A percentile compares a stretch with the other conserved stretches of the same genome.
Conservation (phyloP, 139 green algal genomes). For the Yamagishiella unicocca region DNA sequence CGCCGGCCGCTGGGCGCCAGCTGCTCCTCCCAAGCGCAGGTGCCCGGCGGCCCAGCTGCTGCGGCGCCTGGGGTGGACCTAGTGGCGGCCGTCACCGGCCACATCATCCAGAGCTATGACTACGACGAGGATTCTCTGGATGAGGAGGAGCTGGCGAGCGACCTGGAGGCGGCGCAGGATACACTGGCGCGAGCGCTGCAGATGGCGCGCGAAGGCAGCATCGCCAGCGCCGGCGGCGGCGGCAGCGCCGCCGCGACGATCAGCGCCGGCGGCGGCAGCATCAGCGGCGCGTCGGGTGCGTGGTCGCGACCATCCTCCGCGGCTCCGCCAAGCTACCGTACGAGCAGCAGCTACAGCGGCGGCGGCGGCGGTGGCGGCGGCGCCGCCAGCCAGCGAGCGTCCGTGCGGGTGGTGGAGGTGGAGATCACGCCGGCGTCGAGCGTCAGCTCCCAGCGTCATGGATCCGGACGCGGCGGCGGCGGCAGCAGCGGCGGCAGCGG, state of each 20-base stretch:
- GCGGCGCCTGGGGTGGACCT: background rate
- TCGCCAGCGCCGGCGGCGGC: no score
- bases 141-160: constrained; percentile 34
- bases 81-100: constrained; percentile 16
- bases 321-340: no score
- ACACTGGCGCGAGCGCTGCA: constrained; percentile 17
- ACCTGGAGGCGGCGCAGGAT: constrained; percentile 23
- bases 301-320: background rate
- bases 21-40: background rate
- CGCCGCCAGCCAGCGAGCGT: background rate
- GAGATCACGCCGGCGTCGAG: constrained; percentile 7
- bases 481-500: background rate
- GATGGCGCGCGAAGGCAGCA: background rate
- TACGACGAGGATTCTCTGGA: constrained; percentile 35
- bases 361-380: no score
- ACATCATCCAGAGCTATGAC: background rate
- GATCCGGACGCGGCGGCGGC: no score
- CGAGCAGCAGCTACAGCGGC: background rate
- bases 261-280: background rate
- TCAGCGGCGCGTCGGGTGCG: background rate
- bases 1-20: constrained; percentile 16
- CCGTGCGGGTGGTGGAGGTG: constrained; percentile 2
- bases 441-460: background rate
- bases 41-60: background rate
- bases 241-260: background rate